Conservation (phyloP, 2,329 filamentous ascomycete genomes). For the Botrytis tulipae region DNA sequence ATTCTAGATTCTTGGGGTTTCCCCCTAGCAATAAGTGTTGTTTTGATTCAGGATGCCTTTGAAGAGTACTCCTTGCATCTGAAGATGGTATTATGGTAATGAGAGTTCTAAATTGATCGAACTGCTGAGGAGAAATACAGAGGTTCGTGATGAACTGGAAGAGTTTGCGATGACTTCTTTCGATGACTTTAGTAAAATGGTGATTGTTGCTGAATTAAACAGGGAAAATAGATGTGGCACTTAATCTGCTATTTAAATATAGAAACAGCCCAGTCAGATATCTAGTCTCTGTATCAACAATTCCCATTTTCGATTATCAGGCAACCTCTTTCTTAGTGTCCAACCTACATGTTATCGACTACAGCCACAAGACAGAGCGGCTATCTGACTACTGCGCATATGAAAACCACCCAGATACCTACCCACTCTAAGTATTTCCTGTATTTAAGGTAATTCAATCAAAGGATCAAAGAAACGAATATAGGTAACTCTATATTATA, state of each 20-base stretch:
- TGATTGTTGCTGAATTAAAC: not conserved
- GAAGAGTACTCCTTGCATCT: not conserved
- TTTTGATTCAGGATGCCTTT: not conserved
- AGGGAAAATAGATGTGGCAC: not conserved
- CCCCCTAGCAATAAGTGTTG: not conserved
- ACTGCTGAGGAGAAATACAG: not conserved
- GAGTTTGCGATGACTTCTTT: not conserved
- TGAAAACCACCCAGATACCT: not conserved
- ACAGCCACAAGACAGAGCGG: not conserved
- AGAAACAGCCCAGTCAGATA: not conserved
- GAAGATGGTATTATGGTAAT: not conserved
- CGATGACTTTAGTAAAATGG: not conserved
- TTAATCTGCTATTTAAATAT: not conserved
- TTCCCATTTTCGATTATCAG: not conserved
- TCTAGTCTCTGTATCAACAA: not conserved
- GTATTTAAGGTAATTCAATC: fast-evolving
- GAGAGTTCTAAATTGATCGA: not conserved
- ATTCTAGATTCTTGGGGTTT: not conserved
- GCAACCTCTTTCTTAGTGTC: not conserved
- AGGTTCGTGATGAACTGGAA: not conserved
- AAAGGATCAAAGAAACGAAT: not conserved
- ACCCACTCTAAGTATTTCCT: not conserved
- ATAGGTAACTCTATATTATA: not conserved
- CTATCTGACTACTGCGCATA: not conserved
- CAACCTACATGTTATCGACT: not conserved